These are phyloP conservation scores for Cylindrodendrum hubeiense DNA, from an alignment of 2,329 filamentous ascomycete species.

Conservation along the genomic window DNA sequence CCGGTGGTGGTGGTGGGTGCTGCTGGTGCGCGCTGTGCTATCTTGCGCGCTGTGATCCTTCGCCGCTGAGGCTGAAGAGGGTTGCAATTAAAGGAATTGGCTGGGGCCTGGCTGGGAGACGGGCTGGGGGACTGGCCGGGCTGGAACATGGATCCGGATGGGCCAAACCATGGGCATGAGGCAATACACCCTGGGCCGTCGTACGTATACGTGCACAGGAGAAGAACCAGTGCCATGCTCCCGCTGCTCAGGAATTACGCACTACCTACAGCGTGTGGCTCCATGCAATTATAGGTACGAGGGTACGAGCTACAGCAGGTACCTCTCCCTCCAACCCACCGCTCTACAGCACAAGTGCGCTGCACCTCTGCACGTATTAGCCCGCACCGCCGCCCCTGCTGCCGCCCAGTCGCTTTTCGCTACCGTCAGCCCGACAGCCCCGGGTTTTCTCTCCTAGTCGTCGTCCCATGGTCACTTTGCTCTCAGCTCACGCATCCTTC, in stretches of 20 bases:
- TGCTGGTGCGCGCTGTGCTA: slow-evolving; percentile 11
- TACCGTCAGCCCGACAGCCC: slow-evolving; percentile 27
- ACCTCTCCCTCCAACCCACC: not conserved
- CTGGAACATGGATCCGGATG: not conserved
- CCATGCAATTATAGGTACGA: not conserved
- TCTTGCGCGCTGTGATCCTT: slow-evolving; percentile 14
- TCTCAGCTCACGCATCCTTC: slow-evolving; percentile 23
- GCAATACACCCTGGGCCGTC: slow-evolving; percentile 7
- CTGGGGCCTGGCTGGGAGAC: slow-evolving; percentile 5
- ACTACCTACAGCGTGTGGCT: not conserved
- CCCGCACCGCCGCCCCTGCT: not conserved
- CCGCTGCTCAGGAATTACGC: too few relatives aligned
- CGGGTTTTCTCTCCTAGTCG: slow-evolving; percentile 20
- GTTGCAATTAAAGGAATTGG: slow-evolving; percentile 4
- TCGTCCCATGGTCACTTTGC: slow-evolving; percentile 21
- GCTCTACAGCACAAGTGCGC: not conserved
- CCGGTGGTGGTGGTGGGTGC: slow-evolving; percentile 17
- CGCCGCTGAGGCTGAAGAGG: slow-evolving; percentile 1
- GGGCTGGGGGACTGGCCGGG: not conserved
- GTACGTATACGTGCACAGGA: not conserved
- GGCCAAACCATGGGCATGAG: not conserved
- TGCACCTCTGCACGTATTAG: not conserved
- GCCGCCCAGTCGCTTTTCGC: slow-evolving; percentile 3
- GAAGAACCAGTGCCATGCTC: not conserved
- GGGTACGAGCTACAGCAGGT: not conserved